These are phyloP conservation scores for Corymbia calophylla DNA, from an alignment of 441 rosid species.

Conservation along the genomic window DNA sequence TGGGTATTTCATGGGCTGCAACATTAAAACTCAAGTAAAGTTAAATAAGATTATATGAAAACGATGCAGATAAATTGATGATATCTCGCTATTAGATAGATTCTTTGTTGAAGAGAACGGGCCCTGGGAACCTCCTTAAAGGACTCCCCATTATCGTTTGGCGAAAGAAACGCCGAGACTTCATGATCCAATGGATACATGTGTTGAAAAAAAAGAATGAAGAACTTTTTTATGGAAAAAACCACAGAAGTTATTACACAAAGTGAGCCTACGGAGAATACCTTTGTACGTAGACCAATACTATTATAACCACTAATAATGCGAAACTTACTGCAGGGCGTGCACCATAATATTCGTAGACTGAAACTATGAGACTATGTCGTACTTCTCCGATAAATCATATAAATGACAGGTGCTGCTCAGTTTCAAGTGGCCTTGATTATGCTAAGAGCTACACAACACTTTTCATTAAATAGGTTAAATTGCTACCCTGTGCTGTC, in stretches of 20 bases:
- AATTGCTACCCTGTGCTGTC: neutral
- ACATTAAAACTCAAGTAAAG: neutral
- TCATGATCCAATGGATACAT: neutral
- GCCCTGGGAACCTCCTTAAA: neutral
- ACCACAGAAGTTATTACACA: neutral
- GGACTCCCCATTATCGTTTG: neutral
- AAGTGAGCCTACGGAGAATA: neutral
- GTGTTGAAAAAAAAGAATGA: neutral
- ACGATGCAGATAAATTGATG: neutral
- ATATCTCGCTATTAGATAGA: neutral
- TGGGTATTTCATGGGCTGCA: neutral
- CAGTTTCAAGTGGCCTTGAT: neutral
- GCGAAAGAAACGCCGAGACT: neutral
- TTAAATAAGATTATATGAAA: neutral
- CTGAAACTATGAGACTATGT: neutral
- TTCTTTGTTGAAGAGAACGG: neutral
- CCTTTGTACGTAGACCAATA: neutral
- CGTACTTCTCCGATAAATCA: neutral
- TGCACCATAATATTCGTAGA: neutral
- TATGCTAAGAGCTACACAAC: neutral
- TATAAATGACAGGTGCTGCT: neutral
- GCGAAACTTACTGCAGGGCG: neutral
- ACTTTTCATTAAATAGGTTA: neutral
- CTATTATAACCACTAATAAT: neutral
- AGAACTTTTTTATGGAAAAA: neutral